Conservation (phyloP, 805 yeast species). For the Teunomyces panamensis region DNA sequence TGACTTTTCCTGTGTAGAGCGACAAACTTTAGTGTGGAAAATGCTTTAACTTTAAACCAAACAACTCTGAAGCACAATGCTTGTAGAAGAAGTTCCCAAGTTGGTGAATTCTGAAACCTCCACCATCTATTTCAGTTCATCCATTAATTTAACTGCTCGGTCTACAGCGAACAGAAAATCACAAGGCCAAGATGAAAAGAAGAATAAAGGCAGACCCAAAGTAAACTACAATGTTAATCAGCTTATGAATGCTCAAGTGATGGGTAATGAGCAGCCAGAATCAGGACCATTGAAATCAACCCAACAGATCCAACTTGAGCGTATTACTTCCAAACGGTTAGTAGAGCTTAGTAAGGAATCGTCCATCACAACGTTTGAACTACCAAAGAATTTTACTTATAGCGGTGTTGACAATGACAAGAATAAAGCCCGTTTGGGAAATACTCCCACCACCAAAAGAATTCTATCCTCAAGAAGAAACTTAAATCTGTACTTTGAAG, state of each 20-base stretch:
- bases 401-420: constrained; percentile 23
- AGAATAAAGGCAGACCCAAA: constrained; percentile 37
- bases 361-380: constrained; percentile 30
- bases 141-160: constrained; percentile 41
- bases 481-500: constrained; percentile 44
- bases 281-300: constrained; percentile 40
- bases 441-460: constrained; percentile 42
- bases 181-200: constrained; percentile 17
- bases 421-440: constrained; percentile 33
- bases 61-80: constrained; percentile 19
- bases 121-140: constrained; percentile 40
- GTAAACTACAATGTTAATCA: constrained; percentile 44
- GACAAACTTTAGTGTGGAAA: too few species aligned
- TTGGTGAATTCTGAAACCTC: constrained; percentile 27
- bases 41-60: background rate
- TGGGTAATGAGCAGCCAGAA: constrained; percentile 25
- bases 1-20: too few species aligned
- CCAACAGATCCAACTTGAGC: constrained; percentile 42
- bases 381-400: constrained; percentile 40
- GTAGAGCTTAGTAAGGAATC: constrained; percentile 35
- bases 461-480: constrained; percentile 42
- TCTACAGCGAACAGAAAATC: constrained; percentile 20
- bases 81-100: constrained; percentile 44
- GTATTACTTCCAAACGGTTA: constrained; percentile 34
- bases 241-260: constrained; percentile 42